phyloP scores from a whole-genome alignment of 1,284 basidiomycete genomes.

The Malassezia cuniculi region DNA sequence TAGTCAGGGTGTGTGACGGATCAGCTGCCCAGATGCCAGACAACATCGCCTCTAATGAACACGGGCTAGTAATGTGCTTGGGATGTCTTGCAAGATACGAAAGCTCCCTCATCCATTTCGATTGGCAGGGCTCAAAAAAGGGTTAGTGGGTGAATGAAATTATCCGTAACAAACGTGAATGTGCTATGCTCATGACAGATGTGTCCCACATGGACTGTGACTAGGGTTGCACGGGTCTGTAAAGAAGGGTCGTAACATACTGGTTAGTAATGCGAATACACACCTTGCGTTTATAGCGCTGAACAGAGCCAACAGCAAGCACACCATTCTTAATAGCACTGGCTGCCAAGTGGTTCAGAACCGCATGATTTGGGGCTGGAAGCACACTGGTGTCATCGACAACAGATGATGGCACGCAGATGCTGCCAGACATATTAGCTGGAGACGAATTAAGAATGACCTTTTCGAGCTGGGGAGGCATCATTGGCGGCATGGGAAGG shows the following conservation, averaged over 20 bases:
- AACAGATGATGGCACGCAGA: conserved; percentile 30
- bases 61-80: too few relatives aligned
- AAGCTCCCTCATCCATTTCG: too few relatives aligned
- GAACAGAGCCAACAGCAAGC: conserved; percentile 82
- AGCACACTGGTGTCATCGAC: conserved; percentile 85
- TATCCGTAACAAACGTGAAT: too few relatives aligned
- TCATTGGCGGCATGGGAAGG: conserved; percentile 50
- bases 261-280: neutral
- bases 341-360: conserved; percentile 87
- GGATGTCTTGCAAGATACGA: too few relatives aligned
- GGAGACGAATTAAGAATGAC: conserved; percentile 66
- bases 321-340: conserved; percentile 90
- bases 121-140: too few relatives aligned
- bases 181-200: too few relatives aligned
- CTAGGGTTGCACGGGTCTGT: conserved; percentile 8
- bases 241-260: conserved; percentile 12
- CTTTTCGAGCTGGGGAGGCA: conserved; percentile 84
- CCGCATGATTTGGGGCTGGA: conserved; percentile 75
- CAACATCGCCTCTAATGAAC: too few relatives aligned
- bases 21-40: too few relatives aligned
- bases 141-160: too few relatives aligned
- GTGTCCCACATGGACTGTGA: too few relatives aligned
- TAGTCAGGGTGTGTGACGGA: too few relatives aligned
- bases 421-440: conserved; percentile 22
- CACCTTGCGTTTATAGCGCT: conserved; percentile 80